Evolutionary conservation across 2,329 filamentous ascomycete species (phyloP), one percentile per base, ranked within the genome.

Genomic region (Aspergillus versicolor): DNA sequence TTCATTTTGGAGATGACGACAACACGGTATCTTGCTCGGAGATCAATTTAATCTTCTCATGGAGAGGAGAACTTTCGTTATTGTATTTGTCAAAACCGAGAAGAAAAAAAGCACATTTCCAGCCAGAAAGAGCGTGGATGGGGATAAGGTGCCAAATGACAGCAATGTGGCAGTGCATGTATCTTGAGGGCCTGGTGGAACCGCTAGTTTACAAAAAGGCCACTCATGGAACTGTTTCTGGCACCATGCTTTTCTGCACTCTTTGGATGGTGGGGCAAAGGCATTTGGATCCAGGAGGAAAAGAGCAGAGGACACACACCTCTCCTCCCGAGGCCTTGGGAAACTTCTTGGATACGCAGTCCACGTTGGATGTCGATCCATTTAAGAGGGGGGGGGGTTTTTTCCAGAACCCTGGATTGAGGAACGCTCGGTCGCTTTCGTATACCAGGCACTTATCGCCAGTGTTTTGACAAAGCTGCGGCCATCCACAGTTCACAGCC

Each of bases 111-210:
- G 30, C 32, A 9, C 11, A 21, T 47, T 41, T 21, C 32, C 32
- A 40, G 51, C 38, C 17, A 6, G 41, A 19, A 30, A 12, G 27
- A 40, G 41, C 50, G 40, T 49, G 19, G 47, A 34, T 49, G 30
- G 41, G 44, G 38, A 24, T 30, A 4, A 41, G 44, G 41, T 58
- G 62, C 62, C 57, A 62, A 63, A 65, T 58, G 60, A 63, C 62
- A 63, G 59, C 62, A 65, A 48, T 65, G 63, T 65, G 63, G 64
- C 62, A 65, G 63, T 65, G 62, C 63, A 65, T 62, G 63, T 65
- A 65, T 64, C 63, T 63, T 61, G 52, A 61, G 57, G 55, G 46
- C 49, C 34, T 19, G 55, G 62, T 65, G 63, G 63, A 40, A 30
- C 60, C 60, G 53, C 63, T 65, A 65, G 57, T 57, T 30, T 46